phyloP scores from a whole-genome alignment of 345 rosid species.

The Cardamine chenopodiifolia region DNA sequence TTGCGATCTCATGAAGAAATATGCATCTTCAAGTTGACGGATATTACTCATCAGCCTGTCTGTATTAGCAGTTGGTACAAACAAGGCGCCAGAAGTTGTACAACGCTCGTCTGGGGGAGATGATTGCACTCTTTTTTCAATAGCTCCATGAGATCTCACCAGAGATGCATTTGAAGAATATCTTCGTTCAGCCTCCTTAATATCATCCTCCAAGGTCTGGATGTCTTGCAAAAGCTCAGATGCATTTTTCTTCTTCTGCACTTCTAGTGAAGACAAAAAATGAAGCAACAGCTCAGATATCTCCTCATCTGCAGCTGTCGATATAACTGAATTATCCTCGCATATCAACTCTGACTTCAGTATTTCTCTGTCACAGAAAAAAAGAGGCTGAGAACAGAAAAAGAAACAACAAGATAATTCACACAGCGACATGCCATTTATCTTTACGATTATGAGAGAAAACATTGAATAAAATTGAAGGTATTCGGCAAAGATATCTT shows the following conservation, averaged over 20 bases:
- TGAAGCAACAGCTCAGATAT: constrained; percentile 65
- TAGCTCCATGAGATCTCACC: constrained; percentile 36
- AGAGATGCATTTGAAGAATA: constrained; percentile 42
- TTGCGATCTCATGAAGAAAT: constrained; percentile 73
- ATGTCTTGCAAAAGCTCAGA: constrained; percentile 64
- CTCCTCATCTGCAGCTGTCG: constrained; percentile 48
- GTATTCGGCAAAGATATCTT: constrained; percentile 21
- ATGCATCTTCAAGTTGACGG: constrained; percentile 72
- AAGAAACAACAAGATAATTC: constrained; percentile 5
- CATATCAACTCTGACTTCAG: constrained; percentile 66
- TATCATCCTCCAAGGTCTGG: constrained; percentile 65
- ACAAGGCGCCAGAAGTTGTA: constrained; percentile 44
- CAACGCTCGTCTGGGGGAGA: constrained; percentile 26
- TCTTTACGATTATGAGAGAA: constrained; percentile 15
- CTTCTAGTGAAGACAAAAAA: constrained; percentile 65
- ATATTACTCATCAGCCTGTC: constrained; percentile 62
- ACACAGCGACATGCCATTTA: neutral
- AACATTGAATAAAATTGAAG: neutral
- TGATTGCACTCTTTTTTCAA: constrained; percentile 38
- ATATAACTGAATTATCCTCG: constrained; percentile 42
- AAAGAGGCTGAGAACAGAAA: constrained; percentile 31
- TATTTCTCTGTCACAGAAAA: constrained; percentile 67
- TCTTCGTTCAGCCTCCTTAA: constrained; percentile 66
- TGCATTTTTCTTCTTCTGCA: constrained; percentile 63
- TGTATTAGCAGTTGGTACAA: constrained; percentile 46